These are phyloP conservation scores for Epichloe coenophiala DNA, from an alignment of 2,329 filamentous ascomycete genomes.

Conservation along the genomic window DNA sequence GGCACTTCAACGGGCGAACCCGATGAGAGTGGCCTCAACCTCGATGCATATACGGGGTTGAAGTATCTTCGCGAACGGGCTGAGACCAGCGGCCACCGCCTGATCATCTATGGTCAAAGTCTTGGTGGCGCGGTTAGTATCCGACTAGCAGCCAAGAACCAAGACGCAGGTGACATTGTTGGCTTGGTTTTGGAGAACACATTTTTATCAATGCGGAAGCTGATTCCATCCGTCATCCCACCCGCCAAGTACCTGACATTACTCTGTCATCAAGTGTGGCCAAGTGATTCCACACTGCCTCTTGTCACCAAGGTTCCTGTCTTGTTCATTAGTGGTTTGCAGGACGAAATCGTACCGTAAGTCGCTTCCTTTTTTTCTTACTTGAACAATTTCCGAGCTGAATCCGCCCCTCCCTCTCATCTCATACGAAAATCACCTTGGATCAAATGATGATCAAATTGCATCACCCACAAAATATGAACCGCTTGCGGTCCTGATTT, in stretches of 20 bases:
- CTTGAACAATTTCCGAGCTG: background rate
- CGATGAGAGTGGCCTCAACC: slow-evolving; percentile 73
- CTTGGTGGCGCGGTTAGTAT: slow-evolving; percentile 84
- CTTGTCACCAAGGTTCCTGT: slow-evolving; percentile 71
- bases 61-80: slow-evolving; percentile 73
- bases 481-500: slow-evolving; percentile 34
- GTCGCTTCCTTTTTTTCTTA: slow-evolving; percentile 23
- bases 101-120: slow-evolving; percentile 88
- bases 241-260: slow-evolving; percentile 78
- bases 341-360: slow-evolving; percentile 94
- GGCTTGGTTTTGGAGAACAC: slow-evolving; percentile 94
- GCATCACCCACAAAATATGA: slow-evolving; percentile 48
- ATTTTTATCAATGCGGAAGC: slow-evolving; percentile 84
- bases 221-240: slow-evolving; percentile 86
- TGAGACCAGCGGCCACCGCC: slow-evolving; percentile 66
- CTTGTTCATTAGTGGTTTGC: slow-evolving; percentile 78
- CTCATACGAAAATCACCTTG: background rate
- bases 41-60: slow-evolving; percentile 84
- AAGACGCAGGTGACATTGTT: slow-evolving; percentile 60
- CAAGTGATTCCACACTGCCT: slow-evolving; percentile 69
- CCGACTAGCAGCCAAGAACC: slow-evolving; percentile 73
- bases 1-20: slow-evolving; percentile 80
- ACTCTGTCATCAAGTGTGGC: slow-evolving; percentile 91
- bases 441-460: slow-evolving; percentile 37
- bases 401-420: slow-evolving; percentile 7